These are phyloP conservation scores for Ogataea nakhonphanomensis DNA, from an alignment of 805 yeast genomes.

Conservation along the genomic window DNA sequence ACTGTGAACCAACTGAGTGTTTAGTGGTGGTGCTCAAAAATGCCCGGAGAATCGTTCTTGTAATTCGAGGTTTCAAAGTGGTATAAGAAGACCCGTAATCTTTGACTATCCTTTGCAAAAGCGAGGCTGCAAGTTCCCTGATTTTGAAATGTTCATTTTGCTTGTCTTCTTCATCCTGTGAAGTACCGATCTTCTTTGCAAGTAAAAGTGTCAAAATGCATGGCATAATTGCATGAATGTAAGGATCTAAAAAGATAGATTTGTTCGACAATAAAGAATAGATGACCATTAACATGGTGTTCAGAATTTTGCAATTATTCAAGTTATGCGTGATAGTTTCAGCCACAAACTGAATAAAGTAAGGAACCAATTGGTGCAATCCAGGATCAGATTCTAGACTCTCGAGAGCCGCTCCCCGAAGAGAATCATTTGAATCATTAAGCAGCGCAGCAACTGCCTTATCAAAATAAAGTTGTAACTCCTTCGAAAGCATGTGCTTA, in stretches of 20 bases:
- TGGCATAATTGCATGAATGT: conserved; percentile 96
- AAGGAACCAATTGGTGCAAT: conserved; percentile 92
- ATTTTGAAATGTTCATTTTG: conserved; percentile 49
- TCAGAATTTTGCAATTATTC: conserved; percentile 62
- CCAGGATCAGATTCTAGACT: conserved; percentile 92
- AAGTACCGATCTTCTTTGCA: conserved; percentile 79
- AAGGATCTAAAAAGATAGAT: conserved; percentile 88
- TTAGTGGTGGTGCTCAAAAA: conserved; percentile 67
- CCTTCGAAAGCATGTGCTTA: conserved; percentile 92
- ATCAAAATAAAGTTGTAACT: conserved; percentile 89
- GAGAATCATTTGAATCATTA: conserved; percentile 50
- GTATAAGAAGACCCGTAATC: conserved; percentile 83
- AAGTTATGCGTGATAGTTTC: conserved; percentile 91
- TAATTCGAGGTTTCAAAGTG: conserved; percentile 87
- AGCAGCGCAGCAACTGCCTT: conserved; percentile 78
- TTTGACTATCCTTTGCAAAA: conserved; percentile 72
- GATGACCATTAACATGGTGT: conserved; percentile 85
- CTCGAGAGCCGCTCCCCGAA: conserved; percentile 77
- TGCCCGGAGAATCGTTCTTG: conserved; percentile 88
- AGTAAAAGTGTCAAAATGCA: conserved; percentile 83
- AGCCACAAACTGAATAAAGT: conserved; percentile 91
- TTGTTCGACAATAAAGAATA: conserved; percentile 80
- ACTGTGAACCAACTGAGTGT: conserved; percentile 84
- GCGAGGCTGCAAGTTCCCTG: conserved; percentile 83
- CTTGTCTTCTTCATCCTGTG: conserved; percentile 21